phyloP scores from a whole-genome alignment of 805 yeast genomes.

The Cyberlindnera nakhonratchasimensis region DNA sequence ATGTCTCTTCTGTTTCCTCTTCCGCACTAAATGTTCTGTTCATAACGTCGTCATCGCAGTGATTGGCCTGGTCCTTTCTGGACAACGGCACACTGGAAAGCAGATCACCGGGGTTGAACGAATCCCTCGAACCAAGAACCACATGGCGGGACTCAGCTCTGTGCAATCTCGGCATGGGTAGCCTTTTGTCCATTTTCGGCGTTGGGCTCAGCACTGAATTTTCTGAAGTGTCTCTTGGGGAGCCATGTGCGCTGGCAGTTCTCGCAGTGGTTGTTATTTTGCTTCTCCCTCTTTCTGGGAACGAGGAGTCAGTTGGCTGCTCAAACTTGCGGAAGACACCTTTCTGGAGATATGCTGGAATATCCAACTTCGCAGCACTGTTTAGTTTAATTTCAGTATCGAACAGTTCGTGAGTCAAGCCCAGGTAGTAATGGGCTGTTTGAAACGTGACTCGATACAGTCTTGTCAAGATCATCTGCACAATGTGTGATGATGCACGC shows the following conservation, averaged over 20 bases:
- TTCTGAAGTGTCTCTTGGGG: conserved; percentile 8
- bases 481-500: conserved; percentile 87
- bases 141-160: conserved; percentile 42
- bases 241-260: neutral
- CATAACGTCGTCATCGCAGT: conserved; percentile 1
- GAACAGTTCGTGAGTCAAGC: conserved; percentile 76
- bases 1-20: conserved; percentile 69
- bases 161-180: conserved; percentile 12
- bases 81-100: conserved; percentile 76
- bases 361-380: conserved; percentile 38
- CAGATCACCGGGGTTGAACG: conserved; percentile 80
- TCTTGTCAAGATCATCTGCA: conserved; percentile 85
- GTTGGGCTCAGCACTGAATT: conserved; percentile 13
- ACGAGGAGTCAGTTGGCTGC: conserved; percentile 13
- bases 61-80: conserved; percentile 26
- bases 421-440: conserved; percentile 83
- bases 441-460: conserved; percentile 88
- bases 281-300: conserved; percentile 17
- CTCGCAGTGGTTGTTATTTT: conserved; percentile 3
- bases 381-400: conserved; percentile 72
- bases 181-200: conserved; percentile 15
- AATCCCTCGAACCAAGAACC: conserved; percentile 48
- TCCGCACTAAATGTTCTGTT: conserved; percentile 16
- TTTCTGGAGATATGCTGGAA: conserved; percentile 66
- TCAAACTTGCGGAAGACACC: conserved; percentile 46